Base-by-base conservation (phyloP, 148 eudicot genomes). In the Drosera capensis region DNA sequence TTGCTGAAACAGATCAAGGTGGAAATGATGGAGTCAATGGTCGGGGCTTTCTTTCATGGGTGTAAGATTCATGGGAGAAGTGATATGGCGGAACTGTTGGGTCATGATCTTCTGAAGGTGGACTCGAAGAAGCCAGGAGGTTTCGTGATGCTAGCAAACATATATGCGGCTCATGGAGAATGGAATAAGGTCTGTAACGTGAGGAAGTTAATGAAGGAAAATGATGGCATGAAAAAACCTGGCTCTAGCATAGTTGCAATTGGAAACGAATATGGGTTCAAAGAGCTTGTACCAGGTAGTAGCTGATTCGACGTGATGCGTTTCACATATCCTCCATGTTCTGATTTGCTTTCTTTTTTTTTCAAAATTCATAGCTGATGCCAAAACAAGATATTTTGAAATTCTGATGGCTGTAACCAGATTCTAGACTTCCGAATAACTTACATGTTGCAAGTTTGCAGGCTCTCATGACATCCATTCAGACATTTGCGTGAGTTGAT, bases 41-140 rank as follows among this genome's bases (percentile, higher is more conserved):
- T 62, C 8, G 84, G 81, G 23, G 80, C 92, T 45, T 73, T 77
- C 66, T 70, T 74, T 30, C 71, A 65, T 49, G 85, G 81, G 15
- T 81, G 84, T 40, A 65, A 35, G 49, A 58, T 77, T 34, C 77
- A 77, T 45, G 68, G 66, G 54, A 71, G 79, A 73, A 67, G 50
- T 55, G 81, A 81, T 57, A 64, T 81, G 23, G 93, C 85, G 14
- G 56, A 67, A 55, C 44, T 49, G 42, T 46, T 74, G 21, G 70
- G 59, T 18, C 37, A 68, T 35, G 26, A 41, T 44, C 49, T 67
- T 23, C 35, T 43, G 45, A 46, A 31, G 29, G 47, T 51, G 45
- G 70, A 61, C 14, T 48, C 51, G 21, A 65, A 64, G 52, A 77
- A 44, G 39, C 73, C 74, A 24, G 93, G 54, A 13, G 66, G 71